Base-by-base conservation (phyloP, 2,329 filamentous ascomycete genomes). In the Aspergillus sp. region DNA sequence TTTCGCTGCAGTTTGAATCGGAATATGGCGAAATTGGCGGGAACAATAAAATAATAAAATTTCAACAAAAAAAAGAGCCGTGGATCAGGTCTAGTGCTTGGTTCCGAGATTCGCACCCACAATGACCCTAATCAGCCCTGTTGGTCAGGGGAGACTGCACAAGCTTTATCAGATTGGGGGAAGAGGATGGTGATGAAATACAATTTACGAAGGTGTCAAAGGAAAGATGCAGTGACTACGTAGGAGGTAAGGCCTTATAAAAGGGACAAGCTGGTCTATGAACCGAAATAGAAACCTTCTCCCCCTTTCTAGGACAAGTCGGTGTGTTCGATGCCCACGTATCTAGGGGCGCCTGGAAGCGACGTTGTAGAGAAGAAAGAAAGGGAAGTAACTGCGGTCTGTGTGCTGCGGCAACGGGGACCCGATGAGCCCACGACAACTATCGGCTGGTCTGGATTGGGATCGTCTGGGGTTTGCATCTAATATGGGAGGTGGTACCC, bases 31-130 rank as follows among this genome's bases (percentile, higher is more conserved):
- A 60, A 47, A 59, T 51, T 32, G 57, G 52, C 13, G 30, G 49
- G 21, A 49, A 39, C 21, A 42, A 49, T 41, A 51, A 58, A 52
- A 42, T 38, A 54, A 47, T 53, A 54, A 51, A 54, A 58, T 42
- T n/a, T 51, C 8, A 27, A 56, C 47, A 30, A 51, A 32, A 57
- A 41, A 25, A 41, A 25, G 51, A 39, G 36, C 32, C 57, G 62
- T 59, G 62, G 57, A 60, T 59, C 48, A 58, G 53, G 30, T 36
- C 58, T 50, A 61, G 62, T 62, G 59, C 57, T 57, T 59, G 64
- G 64, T 66, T 66, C 64, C 64, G 63, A 65, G 63, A 64, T 61
- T 63, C 63, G 57, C 52, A 47, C 54, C 61, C 63, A 64, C 62
- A 62, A 47, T 27, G 51, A 56, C 53, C 53, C 44, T 55, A 56